These are phyloP conservation scores for Acephala macrosclerotiorum DNA, from an alignment of 2,329 filamentous ascomycete species.

Conservation along the genomic window DNA sequence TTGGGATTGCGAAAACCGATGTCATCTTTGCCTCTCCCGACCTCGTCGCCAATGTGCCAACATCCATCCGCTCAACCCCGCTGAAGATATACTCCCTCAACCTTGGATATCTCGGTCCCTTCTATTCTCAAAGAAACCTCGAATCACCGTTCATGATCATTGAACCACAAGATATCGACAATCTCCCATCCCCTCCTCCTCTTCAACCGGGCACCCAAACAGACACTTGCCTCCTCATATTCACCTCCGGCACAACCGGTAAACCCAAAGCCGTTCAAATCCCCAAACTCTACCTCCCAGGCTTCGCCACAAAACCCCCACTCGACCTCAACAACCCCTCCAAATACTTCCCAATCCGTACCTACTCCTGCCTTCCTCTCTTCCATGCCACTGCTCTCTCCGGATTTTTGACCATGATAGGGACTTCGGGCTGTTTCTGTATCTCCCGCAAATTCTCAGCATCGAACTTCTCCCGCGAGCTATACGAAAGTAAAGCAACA, in stretches of 20 bases:
- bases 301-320: conserved; percentile 47
- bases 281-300: conserved; percentile 47
- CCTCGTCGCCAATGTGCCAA: conserved; percentile 45
- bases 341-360: conserved; percentile 53
- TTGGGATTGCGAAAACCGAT: conserved; percentile 50
- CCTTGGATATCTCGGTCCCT: conserved; percentile 43
- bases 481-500: conserved; percentile 50
- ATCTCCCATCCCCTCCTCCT: conserved; percentile 32
- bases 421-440: conserved; percentile 51
- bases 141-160: conserved; percentile 16
- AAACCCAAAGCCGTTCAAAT: conserved; percentile 54
- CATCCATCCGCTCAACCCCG: not conserved
- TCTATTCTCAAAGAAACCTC: conserved; percentile 31
- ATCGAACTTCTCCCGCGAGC: conserved; percentile 53
- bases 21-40: conserved; percentile 54
- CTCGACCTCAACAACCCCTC: conserved; percentile 47
- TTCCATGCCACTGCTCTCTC: conserved; percentile 58
- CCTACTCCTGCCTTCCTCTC: conserved; percentile 54
- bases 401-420: conserved; percentile 50
- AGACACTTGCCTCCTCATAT: conserved; percentile 51
- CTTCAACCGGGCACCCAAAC: conserved; percentile 46
- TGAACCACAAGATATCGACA: conserved; percentile 15
- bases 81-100: conserved; percentile 46
- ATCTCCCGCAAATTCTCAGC: conserved; percentile 54
- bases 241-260: conserved; percentile 56